These are phyloP conservation scores for Trichosporon inkin DNA, from an alignment of 1,284 basidiomycete genomes.

Conservation along the genomic window DNA sequence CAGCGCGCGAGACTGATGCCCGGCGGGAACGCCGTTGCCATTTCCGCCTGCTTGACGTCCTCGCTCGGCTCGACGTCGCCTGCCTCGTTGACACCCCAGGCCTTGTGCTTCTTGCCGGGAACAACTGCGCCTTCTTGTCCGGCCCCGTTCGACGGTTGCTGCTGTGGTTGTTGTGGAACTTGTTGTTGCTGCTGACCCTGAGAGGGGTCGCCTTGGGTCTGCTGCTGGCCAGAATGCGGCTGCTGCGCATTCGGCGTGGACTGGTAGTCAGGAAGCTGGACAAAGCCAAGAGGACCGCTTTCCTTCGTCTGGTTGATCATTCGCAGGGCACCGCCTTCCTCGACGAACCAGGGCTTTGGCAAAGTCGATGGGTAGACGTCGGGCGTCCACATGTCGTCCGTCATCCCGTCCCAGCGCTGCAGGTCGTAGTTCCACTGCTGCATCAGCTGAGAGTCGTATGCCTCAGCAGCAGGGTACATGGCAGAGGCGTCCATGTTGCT, in stretches of 20 bases:
- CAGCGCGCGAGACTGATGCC: slow-evolving; percentile 48
- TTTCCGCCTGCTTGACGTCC: slow-evolving; percentile 13
- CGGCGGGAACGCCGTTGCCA: slow-evolving; percentile 43
- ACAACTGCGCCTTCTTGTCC: neutral
- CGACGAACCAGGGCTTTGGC: slow-evolving; percentile 46
- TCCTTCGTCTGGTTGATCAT: neutral
- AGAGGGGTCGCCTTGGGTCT: neutral
- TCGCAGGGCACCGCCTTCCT: slow-evolving; percentile 24
- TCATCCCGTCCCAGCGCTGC: slow-evolving; percentile 22
- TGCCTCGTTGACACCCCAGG: slow-evolving; percentile 48
- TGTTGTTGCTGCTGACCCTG: neutral
- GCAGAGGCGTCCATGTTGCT: slow-evolving; percentile 6
- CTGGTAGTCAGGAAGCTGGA: neutral
- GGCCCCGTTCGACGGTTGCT: neutral
- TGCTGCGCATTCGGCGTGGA: neutral
- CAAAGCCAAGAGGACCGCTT: neutral
- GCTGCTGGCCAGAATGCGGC: neutral
- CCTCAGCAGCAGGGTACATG: slow-evolving; percentile 4
- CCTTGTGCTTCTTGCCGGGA: slow-evolving; percentile 32
- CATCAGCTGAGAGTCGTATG: neutral
- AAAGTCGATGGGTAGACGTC: slow-evolving; percentile 41
- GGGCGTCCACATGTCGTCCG: slow-evolving; percentile 43
- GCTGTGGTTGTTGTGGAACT: neutral
- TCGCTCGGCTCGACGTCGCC: slow-evolving; percentile 20
- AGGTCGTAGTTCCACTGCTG: slow-evolving; percentile 15